Conservation (phyloP, 352 stramenopile genomes). For the Stephanocyclus meneghinianus region DNA sequence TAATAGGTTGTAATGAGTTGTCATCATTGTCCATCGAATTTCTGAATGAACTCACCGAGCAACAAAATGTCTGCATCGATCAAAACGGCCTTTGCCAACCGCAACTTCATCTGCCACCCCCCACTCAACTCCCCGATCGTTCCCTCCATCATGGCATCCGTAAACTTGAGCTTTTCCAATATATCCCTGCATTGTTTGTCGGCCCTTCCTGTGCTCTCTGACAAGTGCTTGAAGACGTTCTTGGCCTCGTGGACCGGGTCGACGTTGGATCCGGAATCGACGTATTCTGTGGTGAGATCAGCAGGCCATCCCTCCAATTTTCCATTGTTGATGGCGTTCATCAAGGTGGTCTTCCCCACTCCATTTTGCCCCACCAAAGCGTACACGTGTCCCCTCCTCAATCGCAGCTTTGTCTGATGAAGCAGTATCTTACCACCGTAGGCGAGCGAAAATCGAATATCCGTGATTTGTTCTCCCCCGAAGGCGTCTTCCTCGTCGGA, state of each 20-base stretch:
- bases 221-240: conserved; percentile 72
- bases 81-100: conserved; percentile 82
- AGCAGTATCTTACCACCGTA: conserved; percentile 94
- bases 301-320: conserved; percentile 89
- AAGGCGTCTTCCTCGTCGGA: conserved; percentile 91
- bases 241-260: conserved; percentile 79
- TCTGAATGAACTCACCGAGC: conserved; percentile 46
- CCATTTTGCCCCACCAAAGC: conserved; percentile 94
- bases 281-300: conserved; percentile 90
- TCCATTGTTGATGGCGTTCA: conserved; percentile 88
- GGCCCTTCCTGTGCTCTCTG: conserved; percentile 74
- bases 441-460: conserved; percentile 96
- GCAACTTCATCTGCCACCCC: conserved; percentile 94
- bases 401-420: conserved; percentile 89
- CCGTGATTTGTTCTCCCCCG: conserved; percentile 89
- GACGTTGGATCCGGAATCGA: conserved; percentile 90
- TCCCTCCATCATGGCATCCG: conserved; percentile 87
- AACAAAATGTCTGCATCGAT: conserved; percentile 92
- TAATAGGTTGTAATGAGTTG: not conserved
- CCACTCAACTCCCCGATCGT: conserved; percentile 90
- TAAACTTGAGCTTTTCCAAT: conserved; percentile 89
- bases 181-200: conserved; percentile 83
- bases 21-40: not conserved
- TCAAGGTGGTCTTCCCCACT: conserved; percentile 89
- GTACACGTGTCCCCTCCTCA: conserved; percentile 92